Evolutionary conservation across 2,329 filamentous ascomycete genomes (phyloP).

Genomic region (Coniochaeta ligniaria): DNA sequence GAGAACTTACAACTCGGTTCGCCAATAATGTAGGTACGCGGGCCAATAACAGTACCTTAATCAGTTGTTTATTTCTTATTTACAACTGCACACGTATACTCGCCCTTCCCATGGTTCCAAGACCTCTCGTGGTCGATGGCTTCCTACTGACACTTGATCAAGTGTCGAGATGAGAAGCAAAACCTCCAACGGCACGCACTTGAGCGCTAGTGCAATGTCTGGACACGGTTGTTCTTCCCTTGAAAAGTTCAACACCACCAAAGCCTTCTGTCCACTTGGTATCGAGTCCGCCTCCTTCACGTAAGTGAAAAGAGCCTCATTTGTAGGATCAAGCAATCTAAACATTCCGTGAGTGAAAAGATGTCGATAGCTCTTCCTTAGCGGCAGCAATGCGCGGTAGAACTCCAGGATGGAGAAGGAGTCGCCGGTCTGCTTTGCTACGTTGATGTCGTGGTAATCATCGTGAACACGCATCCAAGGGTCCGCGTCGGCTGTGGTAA

Average conservation of each 20-base stretch:
- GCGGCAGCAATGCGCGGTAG: slow-evolving; percentile 47
- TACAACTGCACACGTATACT: not conserved
- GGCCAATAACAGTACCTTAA: no score
- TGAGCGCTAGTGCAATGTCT: slow-evolving; percentile 1
- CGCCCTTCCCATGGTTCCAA: slow-evolving; percentile 2
- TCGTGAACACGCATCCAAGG: slow-evolving; percentile 58
- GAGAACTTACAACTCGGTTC: not conserved
- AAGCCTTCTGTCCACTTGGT: slow-evolving; percentile 17
- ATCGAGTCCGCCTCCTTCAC: slow-evolving; percentile 23
- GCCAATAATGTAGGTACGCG: no score
- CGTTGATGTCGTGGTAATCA: slow-evolving; percentile 47
- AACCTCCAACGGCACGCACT: not conserved
- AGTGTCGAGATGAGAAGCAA: slow-evolving; percentile 6
- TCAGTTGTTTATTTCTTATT: no score
- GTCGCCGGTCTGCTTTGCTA: slow-evolving; percentile 34
- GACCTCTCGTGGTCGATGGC: not conserved
- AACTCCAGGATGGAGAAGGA: slow-evolving; percentile 47
- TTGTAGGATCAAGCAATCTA: slow-evolving; percentile 37
- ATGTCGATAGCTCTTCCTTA: slow-evolving; percentile 48
- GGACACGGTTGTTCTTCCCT: slow-evolving; percentile 3
- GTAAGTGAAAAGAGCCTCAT: slow-evolving; percentile 34
- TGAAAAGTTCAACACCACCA: slow-evolving; percentile 13
- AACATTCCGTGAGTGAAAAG: slow-evolving; percentile 57
- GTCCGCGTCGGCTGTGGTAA: slow-evolving; percentile 37
- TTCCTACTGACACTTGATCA: not conserved